phyloP scores from a whole-genome alignment of 164 flowering plant species.

The Kalanchoe fedtschenkoi region DNA sequence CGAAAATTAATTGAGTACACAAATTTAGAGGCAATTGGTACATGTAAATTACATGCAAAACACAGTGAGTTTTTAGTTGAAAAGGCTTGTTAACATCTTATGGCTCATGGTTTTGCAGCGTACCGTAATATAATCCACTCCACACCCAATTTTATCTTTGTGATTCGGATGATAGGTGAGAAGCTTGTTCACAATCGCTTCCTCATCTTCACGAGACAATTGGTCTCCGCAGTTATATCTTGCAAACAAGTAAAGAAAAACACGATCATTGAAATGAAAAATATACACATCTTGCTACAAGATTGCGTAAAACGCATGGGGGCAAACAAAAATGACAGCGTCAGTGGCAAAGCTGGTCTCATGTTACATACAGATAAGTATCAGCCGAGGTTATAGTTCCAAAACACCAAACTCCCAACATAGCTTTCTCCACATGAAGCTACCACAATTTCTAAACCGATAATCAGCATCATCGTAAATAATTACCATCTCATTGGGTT shows the following conservation, averaged over 20 bases:
- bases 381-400: too few relatives aligned
- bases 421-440: too few relatives aligned
- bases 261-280: not conserved
- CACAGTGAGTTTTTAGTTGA: not conserved
- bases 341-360: too few relatives aligned
- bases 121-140: constrained; percentile 52
- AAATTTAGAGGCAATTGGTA: not conserved
- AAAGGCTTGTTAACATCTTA: not conserved
- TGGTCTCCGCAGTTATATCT: constrained; percentile 57
- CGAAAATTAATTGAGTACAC: too few relatives aligned
- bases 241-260: constrained; percentile 7
- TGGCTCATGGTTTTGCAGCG: not conserved
- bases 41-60: not conserved
- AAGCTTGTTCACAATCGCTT: constrained; percentile 37
- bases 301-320: too few relatives aligned
- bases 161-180: constrained; percentile 63
- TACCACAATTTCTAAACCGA: too few relatives aligned
- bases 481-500: too few relatives aligned
- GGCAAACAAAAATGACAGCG: too few relatives aligned
- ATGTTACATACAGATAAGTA: too few relatives aligned
- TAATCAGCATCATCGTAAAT: too few relatives aligned
- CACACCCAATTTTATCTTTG: constrained; percentile 52
- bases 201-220: constrained; percentile 44
- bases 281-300: too few relatives aligned
- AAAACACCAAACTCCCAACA: too few relatives aligned